Conservation (phyloP, 2,329 filamentous ascomycete species). For the Phaeosphaeriaceae sp. region DNA sequence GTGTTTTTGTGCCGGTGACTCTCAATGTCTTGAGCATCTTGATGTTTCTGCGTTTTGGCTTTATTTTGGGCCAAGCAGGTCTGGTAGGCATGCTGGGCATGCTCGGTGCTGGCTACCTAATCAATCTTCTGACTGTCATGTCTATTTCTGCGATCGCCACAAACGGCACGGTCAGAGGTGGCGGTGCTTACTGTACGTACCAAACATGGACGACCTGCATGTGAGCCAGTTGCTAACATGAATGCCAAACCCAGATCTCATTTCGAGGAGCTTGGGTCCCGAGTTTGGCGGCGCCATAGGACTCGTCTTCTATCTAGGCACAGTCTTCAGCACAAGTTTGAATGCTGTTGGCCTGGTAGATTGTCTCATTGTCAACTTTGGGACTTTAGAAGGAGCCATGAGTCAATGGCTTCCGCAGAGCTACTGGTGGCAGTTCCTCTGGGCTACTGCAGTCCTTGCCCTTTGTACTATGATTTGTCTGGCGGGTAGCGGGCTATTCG, state of each 20-base stretch:
- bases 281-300: slow-evolving; percentile 92
- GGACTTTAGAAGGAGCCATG: slow-evolving; percentile 63
- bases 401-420: slow-evolving; percentile 70
- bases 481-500: slow-evolving; percentile 80
- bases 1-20: slow-evolving; percentile 83
- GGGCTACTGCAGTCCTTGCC: slow-evolving; percentile 75
- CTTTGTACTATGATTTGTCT: slow-evolving; percentile 79
- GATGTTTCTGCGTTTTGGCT: slow-evolving; percentile 90
- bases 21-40: slow-evolving; percentile 89
- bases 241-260: slow-evolving; percentile 63
- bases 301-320: slow-evolving; percentile 89
- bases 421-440: slow-evolving; percentile 79
- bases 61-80: slow-evolving; percentile 82
- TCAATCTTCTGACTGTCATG: slow-evolving; percentile 84
- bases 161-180: slow-evolving; percentile 87
- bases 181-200: slow-evolving; percentile 75
- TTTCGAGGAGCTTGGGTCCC: slow-evolving; percentile 83
- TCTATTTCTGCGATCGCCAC: slow-evolving; percentile 89
- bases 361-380: slow-evolving; percentile 80
- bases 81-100: slow-evolving; percentile 79
- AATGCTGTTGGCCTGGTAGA: slow-evolving; percentile 88
- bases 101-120: slow-evolving; percentile 76
- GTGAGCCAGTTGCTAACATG: neutral
- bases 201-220: neutral
- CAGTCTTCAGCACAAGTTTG: slow-evolving; percentile 80